Conservation (phyloP, 805 yeast species). For the Danielia oregonensis region DNA sequence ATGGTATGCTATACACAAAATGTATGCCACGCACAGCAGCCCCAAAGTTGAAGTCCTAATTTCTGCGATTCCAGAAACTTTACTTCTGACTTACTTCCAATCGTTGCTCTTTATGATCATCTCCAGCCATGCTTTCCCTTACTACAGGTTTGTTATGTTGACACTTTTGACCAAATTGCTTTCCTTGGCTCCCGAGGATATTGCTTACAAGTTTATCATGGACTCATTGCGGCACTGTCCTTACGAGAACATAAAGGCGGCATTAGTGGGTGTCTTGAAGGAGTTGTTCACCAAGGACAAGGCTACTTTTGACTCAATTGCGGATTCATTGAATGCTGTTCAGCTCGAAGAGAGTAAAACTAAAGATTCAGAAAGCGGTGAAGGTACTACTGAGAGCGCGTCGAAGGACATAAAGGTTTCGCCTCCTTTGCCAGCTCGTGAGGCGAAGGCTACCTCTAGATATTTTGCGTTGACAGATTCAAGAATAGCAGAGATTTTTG, state of each 20-base stretch:
- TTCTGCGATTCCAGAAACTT: conserved; percentile 25
- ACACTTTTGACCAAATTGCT: conserved; percentile 65
- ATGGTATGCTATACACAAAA: conserved; percentile 36
- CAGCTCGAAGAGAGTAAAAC: not conserved
- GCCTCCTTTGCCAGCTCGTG: conserved; percentile 19
- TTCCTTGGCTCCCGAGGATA: conserved; percentile 52
- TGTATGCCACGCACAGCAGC: conserved; percentile 11
- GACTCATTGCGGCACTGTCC: conserved; percentile 70
- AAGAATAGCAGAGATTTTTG: conserved; percentile 41
- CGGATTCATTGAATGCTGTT: not conserved
- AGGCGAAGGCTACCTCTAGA: conserved; percentile 22
- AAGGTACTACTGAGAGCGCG: not conserved
- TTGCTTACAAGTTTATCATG: conserved; percentile 55
- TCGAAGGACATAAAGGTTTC: conserved; percentile 4
- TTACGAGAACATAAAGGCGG: conserved; percentile 54
- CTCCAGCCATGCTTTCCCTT: conserved; percentile 11
- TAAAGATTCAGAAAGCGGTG: not conserved
- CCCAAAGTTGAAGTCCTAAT: conserved; percentile 26
- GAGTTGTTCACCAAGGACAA: conserved; percentile 49
- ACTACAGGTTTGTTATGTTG: conserved; percentile 43
- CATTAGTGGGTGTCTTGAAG: conserved; percentile 64
- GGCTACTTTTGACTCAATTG: not conserved
- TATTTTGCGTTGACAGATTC: conserved; percentile 42
- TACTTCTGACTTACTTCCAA: conserved; percentile 31
- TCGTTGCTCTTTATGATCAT: conserved; percentile 20